Evolutionary conservation across 805 yeast genomes (phyloP).

Genomic region (Wickerhamiella qilinensis): DNA sequence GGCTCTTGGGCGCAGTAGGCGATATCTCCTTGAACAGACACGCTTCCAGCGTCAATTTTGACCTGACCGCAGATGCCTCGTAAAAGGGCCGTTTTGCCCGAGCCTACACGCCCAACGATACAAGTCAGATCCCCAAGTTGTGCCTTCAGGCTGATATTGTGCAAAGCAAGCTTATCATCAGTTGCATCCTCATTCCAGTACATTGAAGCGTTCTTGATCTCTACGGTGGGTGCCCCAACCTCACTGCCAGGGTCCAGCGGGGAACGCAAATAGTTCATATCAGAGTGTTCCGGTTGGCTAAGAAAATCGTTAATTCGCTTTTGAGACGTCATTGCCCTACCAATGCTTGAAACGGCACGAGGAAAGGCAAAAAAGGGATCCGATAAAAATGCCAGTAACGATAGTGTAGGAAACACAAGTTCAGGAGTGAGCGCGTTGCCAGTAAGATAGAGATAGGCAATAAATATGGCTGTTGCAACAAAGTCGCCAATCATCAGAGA

Average conservation of each 20-base stretch:
- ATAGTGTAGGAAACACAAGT: conserved; percentile 50
- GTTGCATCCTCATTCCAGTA: conserved; percentile 7
- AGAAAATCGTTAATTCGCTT: conserved; percentile 11
- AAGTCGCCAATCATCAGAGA: conserved; percentile 69
- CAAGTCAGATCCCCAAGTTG: conserved; percentile 68
- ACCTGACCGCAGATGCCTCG: conserved; percentile 69
- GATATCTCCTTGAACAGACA: conserved; percentile 46
- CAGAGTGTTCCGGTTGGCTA: conserved; percentile 7
- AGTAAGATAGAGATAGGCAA: conserved; percentile 46
- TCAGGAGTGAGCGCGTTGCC: conserved; percentile 66
- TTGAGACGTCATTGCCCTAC: conserved; percentile 9
- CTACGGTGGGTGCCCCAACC: conserved; percentile 4
- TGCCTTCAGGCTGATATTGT: conserved; percentile 40
- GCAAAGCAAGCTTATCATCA: not conserved
- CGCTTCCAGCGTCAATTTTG: conserved; percentile 51
- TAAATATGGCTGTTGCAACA: conserved; percentile 79
- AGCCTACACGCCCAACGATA: conserved; percentile 78
- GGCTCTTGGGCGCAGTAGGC: conserved; percentile 83
- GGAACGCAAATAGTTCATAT: conserved; percentile 4
- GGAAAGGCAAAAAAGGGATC: conserved; percentile 11
- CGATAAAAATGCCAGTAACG: conserved; percentile 44
- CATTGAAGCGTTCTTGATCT: conserved; percentile 3
- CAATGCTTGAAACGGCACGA: conserved; percentile 7
- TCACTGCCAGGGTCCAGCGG: not conserved
- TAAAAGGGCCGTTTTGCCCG: conserved; percentile 74